Base-by-base conservation (phyloP, 2,329 filamentous ascomycete genomes). In the Verticillium zaregamsianum region DNA sequence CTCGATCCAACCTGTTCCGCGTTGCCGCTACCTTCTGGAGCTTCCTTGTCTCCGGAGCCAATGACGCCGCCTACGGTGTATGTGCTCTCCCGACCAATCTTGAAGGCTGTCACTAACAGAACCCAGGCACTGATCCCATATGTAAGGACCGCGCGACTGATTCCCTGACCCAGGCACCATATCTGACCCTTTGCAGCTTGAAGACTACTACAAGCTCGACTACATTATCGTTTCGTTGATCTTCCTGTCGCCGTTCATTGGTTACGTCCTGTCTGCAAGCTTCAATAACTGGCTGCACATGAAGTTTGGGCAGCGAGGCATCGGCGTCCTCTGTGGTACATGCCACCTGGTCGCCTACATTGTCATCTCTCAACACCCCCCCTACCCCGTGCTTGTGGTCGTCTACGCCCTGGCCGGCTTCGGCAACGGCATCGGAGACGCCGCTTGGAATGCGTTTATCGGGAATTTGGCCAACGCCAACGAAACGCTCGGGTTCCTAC, bases 391-490 rank as follows among this genome's bases (percentile, higher is more conserved):
- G 1, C 76, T 92, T 0, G 84, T 90, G 1, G 70, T 91, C 12
- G 81, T 86, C 11, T 90, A 88, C 69, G 82, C 86, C 64, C 71
- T 92, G 2, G 85, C 87, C 0, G 90, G 90, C 0, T 86, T 91
- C 60, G 90, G 89, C 0, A 92, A 90, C 68, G 90, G 90, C 0
- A 73, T 91, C 0, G 78, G 81, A 14, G 87, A 84, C 63, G 81
- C 79, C 7, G 82, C 76, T 1, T 86, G 82, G 81, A 83, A 83
- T 67, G 80, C 81, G 0, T 84, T 78, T 76, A 72, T 83, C 15
- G 90, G 90, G 0, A 87, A 86, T 66, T 87, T 93, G 82, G 82
- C 82, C 9, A 85, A 84, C 60, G 84, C 89, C 1, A 92, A 92
- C 66, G 86, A 92, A 69, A 72, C 92, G 1, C 78, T 91, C 0